Evolutionary conservation across 768 basidiomycete genomes (phyloP).

Genomic region (Phaeotremella skinneri): DNA sequence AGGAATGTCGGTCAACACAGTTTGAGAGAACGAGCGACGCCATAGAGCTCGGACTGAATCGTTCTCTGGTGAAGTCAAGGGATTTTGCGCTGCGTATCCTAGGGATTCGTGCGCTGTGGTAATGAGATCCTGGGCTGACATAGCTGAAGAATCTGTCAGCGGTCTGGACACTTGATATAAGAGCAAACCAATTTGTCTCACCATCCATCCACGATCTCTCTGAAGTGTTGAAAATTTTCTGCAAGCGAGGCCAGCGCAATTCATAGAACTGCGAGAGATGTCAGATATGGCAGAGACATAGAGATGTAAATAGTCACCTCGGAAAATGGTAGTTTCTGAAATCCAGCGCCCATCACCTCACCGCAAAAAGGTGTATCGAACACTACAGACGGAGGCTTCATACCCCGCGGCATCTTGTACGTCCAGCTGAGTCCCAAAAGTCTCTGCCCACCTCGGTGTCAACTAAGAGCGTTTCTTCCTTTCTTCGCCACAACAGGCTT

Average conservation of each 20-base stretch:
- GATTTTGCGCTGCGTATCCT: neutral
- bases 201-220: constrained; percentile 68
- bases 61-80: neutral
- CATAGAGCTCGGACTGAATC: constrained; percentile 10
- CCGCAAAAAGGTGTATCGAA: constrained; percentile 64
- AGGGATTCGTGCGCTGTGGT: constrained; percentile 2
- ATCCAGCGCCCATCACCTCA: constrained; percentile 79
- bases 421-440: constrained; percentile 58
- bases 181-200: constrained; percentile 27
- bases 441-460: constrained; percentile 9
- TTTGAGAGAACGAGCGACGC: constrained; percentile 2
- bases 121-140: neutral
- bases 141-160: neutral
- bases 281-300: constrained; percentile 8
- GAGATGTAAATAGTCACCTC: constrained; percentile 54
- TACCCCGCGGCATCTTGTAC: constrained; percentile 57
- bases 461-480: neutral
- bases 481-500: too few relatives aligned
- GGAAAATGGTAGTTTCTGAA: constrained; percentile 65
- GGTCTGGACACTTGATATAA: neutral
- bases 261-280: constrained; percentile 66
- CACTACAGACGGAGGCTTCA: constrained; percentile 60
- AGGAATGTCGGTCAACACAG: constrained; percentile 11
- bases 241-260: constrained; percentile 75
- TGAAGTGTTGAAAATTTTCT: constrained; percentile 62